Evolutionary conservation across 2,329 filamentous ascomycete genomes (phyloP).

Genomic region (Neofusicoccum umdonicola): DNA sequence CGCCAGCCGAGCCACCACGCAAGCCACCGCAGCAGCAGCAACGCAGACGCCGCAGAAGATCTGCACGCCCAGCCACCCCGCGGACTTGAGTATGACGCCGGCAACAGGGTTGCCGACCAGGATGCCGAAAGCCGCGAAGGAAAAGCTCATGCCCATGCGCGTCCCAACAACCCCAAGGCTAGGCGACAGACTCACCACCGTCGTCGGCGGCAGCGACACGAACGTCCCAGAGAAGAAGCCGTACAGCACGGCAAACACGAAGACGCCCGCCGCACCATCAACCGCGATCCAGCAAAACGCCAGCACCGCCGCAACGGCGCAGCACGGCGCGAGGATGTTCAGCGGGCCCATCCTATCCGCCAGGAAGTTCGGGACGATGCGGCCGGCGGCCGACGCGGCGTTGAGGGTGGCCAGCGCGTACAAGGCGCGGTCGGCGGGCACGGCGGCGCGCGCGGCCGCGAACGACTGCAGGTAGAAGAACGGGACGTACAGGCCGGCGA

Average conservation of each 20-base stretch:
- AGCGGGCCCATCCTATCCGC: slow-evolving; percentile 46
- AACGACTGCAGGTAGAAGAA: slow-evolving; percentile 58
- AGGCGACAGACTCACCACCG: slow-evolving; percentile 45
- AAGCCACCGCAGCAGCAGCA: background rate
- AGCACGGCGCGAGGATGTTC: slow-evolving; percentile 48
- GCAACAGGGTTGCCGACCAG: slow-evolving; percentile 58
- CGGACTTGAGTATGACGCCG: slow-evolving; percentile 37
- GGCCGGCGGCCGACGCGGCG: slow-evolving; percentile 50
- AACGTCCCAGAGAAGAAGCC: slow-evolving; percentile 51
- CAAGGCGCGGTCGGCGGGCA: slow-evolving; percentile 53
- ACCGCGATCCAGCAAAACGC: background rate
- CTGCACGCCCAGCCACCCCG: background rate
- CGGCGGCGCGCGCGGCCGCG: slow-evolving; percentile 52
- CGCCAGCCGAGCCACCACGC: background rate
- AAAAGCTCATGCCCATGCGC: slow-evolving; percentile 56
- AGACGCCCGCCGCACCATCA: slow-evolving; percentile 29
- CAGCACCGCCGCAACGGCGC: slow-evolving; percentile 20
- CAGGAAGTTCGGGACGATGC: slow-evolving; percentile 45
- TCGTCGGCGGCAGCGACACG: slow-evolving; percentile 46
- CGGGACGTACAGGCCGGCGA: slow-evolving; percentile 49
- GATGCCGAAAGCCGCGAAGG: slow-evolving; percentile 49
- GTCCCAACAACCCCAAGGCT: slow-evolving; percentile 42
- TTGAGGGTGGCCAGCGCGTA: slow-evolving; percentile 71
- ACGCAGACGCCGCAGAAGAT: background rate
- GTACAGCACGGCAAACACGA: slow-evolving; percentile 45